Percentiles rank a stretch among this genome's conserved stretches.
Evolutionary conservation across 345 rosid genomes (phyloP).

Genomic region (Euphorbia lathyris): DNA sequence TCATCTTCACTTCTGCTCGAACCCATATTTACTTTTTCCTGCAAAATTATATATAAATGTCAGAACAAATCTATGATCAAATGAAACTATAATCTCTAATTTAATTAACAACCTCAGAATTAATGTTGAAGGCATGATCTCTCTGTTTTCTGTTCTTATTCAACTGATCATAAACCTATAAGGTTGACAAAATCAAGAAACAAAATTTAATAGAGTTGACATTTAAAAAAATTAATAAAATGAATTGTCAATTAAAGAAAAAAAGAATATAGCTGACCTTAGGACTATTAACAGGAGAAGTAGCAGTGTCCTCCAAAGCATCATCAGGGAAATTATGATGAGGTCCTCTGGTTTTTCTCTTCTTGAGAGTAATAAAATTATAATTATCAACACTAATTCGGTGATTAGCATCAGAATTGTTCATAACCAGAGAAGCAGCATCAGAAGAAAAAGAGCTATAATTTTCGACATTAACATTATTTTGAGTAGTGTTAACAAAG

Average conservation of each 20-base stretch:
- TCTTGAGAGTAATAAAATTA: constrained; percentile 14
- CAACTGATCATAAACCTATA: constrained; percentile 36
- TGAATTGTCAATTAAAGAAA: not conserved
- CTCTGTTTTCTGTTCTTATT: constrained; percentile 27
- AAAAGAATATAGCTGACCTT: constrained; percentile 29
- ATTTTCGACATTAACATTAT: not conserved
- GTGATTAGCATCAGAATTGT: constrained; percentile 2
- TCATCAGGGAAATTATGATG: too few relatives aligned
- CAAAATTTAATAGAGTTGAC: not conserved
- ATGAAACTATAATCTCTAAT: too few relatives aligned
- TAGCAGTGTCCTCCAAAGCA: constrained; percentile 60
- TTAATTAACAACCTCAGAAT: constrained; percentile 21
- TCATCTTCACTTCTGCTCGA: constrained; percentile 13
- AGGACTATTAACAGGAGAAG: constrained; percentile 48
- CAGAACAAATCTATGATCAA: too few relatives aligned
- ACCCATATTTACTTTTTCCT: constrained; percentile 30
- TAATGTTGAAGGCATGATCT: constrained; percentile 5
- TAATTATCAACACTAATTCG: not conserved
- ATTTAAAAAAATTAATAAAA: not conserved
- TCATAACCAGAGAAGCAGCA: constrained; percentile 36
- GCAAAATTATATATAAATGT: too few relatives aligned
- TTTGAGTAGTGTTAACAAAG: constrained; percentile 19
- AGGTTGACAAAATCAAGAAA: not conserved
- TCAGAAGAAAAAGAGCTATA: constrained; percentile 33
- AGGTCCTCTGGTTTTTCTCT: constrained; percentile 28